Conservation (phyloP, 106 monocot species). For the Phalaenopsis equestris region DNA sequence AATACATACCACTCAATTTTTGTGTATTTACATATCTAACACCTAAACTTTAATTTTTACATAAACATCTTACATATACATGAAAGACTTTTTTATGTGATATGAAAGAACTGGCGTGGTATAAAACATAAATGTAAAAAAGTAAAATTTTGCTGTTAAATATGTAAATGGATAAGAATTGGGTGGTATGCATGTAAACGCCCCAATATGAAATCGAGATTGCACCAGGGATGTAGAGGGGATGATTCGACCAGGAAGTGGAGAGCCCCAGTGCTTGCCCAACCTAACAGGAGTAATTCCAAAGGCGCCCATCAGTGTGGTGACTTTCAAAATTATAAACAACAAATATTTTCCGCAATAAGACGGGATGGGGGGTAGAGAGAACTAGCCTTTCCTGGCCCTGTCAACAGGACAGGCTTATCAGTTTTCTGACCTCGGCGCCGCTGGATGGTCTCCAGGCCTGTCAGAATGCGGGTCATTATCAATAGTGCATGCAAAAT, state of each 20-base stretch:
- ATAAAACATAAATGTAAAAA: too few species aligned
- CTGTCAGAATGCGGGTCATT: constrained; percentile 23
- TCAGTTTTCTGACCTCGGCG: constrained; percentile 71
- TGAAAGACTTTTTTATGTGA: too few species aligned
- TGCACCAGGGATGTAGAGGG: constrained; percentile 64
- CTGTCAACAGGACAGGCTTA: constrained; percentile 69
- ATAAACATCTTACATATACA: too few species aligned
- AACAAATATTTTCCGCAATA: not conserved
- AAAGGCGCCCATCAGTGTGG: not conserved
- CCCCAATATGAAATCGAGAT: not conserved
- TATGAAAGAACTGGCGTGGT: too few species aligned
- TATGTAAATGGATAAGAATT: too few species aligned
- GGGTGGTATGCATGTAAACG: too few species aligned
- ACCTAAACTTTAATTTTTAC: too few species aligned
- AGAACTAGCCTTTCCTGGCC: constrained; percentile 81
- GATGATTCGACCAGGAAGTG: constrained; percentile 83
- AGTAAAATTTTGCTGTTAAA: too few species aligned
- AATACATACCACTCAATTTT: too few species aligned
- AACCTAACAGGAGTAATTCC: constrained; percentile 31
- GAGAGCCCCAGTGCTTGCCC: constrained; percentile 84
- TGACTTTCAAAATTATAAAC: not conserved
- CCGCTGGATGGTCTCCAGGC: constrained; percentile 65
- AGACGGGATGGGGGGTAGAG: not conserved
- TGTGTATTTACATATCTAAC: too few species aligned
- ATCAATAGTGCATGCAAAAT: not conserved